Base-by-base conservation (phyloP, 352 stramenopile genomes). In the Saprolegnia diclina region DNA sequence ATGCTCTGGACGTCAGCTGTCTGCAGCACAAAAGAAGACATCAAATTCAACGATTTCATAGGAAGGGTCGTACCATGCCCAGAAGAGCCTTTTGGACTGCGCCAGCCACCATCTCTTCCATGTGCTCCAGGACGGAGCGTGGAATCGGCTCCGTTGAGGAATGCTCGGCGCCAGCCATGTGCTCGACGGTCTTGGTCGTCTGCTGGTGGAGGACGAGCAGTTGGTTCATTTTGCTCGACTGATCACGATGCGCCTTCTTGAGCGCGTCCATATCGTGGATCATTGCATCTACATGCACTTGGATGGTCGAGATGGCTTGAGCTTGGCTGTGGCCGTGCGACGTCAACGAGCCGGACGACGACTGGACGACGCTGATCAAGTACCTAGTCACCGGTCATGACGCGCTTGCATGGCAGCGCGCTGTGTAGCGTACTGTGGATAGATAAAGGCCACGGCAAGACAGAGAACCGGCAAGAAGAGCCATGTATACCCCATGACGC, bases 201-300 rank as follows among this genome's bases (percentile, higher is more conserved):
- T 69, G 63, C 13, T 69, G 45, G 26, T 69, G 54, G 11, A 69
- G 26, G 21, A 69, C 48, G n/a, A 46, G 44, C 14, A 69, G 14
- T 48, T 69, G 45, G 21, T 69, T 45, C 19, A 69, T 69, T 5
- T 52, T 52, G 0, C n/a, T 45, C 24, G 62, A 44, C 10, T 69
- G 63, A 5, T 69, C 50, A 4, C 54, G 13, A 5, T 69, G 63
- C 21, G 40, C 35, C 42, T 69, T 69, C 38, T 69, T 69, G 16
- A 69, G 24, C 9, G n/a, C 13, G n/a, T 52, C 45, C 19, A 69
- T 69, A 19, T 69, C 63, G n/a, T 69, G 62, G 50, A 69, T 69
- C 45, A 69, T 69, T 6, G 63, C 44, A n/a, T 69, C 48, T 38
- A 69, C 42, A 24, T 69, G 63, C 13, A 56, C 46, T 69, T 69